Conservation (phyloP, 192 early-diverging fungal genomes). For the Radiomyces spectabilis region DNA sequence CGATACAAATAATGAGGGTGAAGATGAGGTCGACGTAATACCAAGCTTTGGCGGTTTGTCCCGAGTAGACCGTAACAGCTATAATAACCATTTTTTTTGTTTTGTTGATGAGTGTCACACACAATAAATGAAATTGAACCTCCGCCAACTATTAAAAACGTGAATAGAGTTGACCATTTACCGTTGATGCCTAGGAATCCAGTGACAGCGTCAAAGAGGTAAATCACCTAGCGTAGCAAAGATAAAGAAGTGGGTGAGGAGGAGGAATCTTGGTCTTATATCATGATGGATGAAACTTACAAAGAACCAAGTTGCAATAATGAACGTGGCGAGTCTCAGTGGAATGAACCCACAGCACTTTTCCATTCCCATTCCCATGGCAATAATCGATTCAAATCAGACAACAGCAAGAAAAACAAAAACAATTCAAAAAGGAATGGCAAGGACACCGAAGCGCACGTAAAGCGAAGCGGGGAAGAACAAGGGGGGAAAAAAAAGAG, state of each 20-base stretch:
- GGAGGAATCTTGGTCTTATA: not conserved
- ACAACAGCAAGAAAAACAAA: constrained; percentile 6
- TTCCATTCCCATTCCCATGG: constrained; percentile 21
- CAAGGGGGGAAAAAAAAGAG: constrained; percentile 3
- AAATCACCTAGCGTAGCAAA: constrained; percentile 1
- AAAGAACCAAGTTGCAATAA: constrained; percentile 28
- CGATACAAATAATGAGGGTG: constrained; percentile 17
- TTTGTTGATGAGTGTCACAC: not conserved
- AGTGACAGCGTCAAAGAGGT: constrained; percentile 11
- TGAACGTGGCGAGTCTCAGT: constrained; percentile 23
- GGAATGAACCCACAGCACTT: constrained; percentile 33
- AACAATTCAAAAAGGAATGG: not conserved
- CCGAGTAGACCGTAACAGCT: constrained; percentile 24
- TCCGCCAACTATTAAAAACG: not conserved
- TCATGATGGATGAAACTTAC: constrained; percentile 14
- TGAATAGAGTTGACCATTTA: not conserved
- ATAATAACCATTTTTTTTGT: not conserved
- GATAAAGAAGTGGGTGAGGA: not conserved
- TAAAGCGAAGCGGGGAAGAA: not conserved
- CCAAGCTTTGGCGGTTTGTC: constrained; percentile 15
- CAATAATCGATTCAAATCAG: too few relatives aligned
- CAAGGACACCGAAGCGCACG: not conserved
- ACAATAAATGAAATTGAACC: not conserved
- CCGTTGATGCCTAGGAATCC: constrained; percentile 15
- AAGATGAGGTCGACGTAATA: constrained; percentile 19